phyloP scores from a whole-genome alignment of 768 basidiomycete species.

The Kondoa malvinella region DNA sequence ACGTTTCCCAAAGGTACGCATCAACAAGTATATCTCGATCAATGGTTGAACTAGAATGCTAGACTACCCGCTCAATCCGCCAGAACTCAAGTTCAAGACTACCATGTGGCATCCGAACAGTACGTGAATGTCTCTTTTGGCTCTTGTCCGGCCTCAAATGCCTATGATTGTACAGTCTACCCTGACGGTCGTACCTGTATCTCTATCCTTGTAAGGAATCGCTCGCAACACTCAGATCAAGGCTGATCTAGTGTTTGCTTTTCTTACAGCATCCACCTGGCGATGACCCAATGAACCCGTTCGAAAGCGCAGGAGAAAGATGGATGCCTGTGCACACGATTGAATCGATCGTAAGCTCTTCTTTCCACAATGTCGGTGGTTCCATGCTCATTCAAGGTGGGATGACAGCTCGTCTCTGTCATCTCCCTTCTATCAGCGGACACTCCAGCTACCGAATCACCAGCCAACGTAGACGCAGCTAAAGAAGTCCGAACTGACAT shows the following conservation, averaged over 20 bases:
- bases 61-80: conserved; percentile 71
- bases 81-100: conserved; percentile 54
- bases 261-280: conserved; percentile 62
- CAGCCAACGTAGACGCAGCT: conserved; percentile 91
- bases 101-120: conserved; percentile 39
- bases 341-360: conserved; percentile 65
- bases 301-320: conserved; percentile 88
- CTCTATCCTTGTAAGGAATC: conserved; percentile 31
- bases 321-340: conserved; percentile 97
- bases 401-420: conserved; percentile 67
- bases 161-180: conserved; percentile 30
- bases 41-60: conserved; percentile 27
- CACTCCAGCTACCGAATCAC: conserved; percentile 75
- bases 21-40: conserved; percentile 11
- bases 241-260: conserved; percentile 24
- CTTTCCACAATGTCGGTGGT: neutral
- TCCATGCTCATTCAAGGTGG: too few relatives aligned
- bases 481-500: conserved; percentile 42
- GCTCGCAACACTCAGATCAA: too few relatives aligned
- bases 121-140: conserved; percentile 21
- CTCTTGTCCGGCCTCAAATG: neutral
- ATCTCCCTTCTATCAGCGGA: conserved; percentile 90
- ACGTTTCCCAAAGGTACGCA: neutral
- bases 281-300: conserved; percentile 80
- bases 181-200: conserved; percentile 35